Base-by-base conservation (phyloP, 106 monocot genomes). In the Dendrobium catenatum region DNA sequence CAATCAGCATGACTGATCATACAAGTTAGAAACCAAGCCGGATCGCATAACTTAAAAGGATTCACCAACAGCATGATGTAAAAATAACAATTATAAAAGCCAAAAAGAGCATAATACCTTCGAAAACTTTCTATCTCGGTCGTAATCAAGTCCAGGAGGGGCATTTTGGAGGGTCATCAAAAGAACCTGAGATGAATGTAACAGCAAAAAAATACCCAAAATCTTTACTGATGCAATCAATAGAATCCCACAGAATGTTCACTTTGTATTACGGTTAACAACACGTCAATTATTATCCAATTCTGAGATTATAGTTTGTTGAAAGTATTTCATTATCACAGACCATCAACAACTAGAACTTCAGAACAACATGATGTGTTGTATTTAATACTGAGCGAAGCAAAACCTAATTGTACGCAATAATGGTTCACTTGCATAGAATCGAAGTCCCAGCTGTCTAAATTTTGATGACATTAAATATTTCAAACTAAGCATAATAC, bases 121-220 rank as follows among this genome's bases (percentile, higher is more conserved):
- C 55, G 97, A 97, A 78, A 97, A 97, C 79, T 80, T 86, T 82
- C 84, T 94, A 83, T 97, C 97, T 19, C 97, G 92, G 31, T 94
- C 94, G 82, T 94, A 94, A 78, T 97, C 94, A 78, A 97, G 92
- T 54, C 97, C 97, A 61, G 97, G 97, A 81, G 94, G 94, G 78
- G 97, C 97, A 88, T 91, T 97, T 82, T 97, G 97, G 76, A 97
- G 89, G 48, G 97, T 97, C 97, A 97, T 94, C 77, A 97, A 85
- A 77, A 97, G 91, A 89, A 96, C 96, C 96, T 96, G 80, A 26
- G 85, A 8, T 26, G 6, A 40, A 44, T 77, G 15, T 8, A 82
- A 59, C 13, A 29, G 15, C 20, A 19, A 74, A 43, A 29, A 74
- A 43, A 29, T 43, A 37, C 37, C 37, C 4, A 74, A 33, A 22